Percentiles rank a stretch among this genome's conserved stretches.
These are phyloP conservation scores for Aeminium ludgeri DNA, from an alignment of 495 filamentous ascomycete species.

Conservation along the genomic window DNA sequence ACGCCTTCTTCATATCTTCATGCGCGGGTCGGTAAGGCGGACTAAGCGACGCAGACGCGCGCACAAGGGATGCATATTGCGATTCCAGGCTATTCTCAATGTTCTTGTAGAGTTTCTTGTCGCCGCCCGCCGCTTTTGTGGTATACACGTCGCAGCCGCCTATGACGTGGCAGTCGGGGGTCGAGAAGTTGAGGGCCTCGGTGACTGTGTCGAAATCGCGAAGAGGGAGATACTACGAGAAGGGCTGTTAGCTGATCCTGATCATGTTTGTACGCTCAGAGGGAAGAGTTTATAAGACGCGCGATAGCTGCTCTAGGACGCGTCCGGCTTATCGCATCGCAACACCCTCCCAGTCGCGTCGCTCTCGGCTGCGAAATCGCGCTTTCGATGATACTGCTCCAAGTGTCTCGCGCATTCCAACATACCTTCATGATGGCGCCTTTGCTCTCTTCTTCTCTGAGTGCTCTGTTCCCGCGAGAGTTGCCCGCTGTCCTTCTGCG, in stretches of 20 bases:
- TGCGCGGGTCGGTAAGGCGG: conserved; percentile 37
- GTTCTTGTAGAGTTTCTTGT: conserved; percentile 92
- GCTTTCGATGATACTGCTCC: no score
- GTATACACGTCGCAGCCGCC: conserved; percentile 94
- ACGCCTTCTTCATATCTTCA: conserved; percentile 4
- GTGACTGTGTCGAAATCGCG: conserved; percentile 76
- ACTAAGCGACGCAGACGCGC: conserved; percentile 64
- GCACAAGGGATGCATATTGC: conserved; percentile 73
- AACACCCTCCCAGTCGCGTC: conserved; percentile 2
- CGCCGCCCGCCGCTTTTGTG: conserved; percentile 80
- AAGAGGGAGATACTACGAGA: conserved; percentile 59
- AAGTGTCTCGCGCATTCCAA: no score
- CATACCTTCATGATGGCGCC: not conserved
- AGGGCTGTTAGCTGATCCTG: no score
- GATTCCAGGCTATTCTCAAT: conserved; percentile 78
- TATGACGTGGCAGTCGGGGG: conserved; percentile 70
- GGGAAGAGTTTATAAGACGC: no score
- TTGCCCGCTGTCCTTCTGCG: no score
- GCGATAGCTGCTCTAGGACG: not conserved
- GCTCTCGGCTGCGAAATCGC: no score
- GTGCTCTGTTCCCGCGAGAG: no score
- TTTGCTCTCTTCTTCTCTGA: no score
- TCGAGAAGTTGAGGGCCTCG: conserved; percentile 83
- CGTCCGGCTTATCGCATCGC: conserved; percentile 6
- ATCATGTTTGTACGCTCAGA: no score